A percentile compares a stretch with the other conserved stretches of the same genome.
Conservation (phyloP, 495 filamentous ascomycete genomes). For the Thozetella sp. region DNA sequence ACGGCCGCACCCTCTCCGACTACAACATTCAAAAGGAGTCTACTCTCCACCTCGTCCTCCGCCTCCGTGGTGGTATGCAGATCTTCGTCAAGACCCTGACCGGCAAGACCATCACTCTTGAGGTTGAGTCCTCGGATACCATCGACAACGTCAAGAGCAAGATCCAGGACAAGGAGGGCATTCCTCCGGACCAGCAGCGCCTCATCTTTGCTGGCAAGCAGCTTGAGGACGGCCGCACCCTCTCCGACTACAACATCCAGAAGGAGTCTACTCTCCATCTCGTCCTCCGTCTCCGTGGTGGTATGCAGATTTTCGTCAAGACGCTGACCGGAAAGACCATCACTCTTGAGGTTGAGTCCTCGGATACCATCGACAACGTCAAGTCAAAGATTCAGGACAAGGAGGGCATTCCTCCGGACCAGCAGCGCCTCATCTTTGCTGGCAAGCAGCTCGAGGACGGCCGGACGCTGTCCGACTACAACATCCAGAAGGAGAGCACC, state of each 20-base stretch:
- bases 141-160: conserved; percentile 96
- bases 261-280: conserved; percentile 98
- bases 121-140: conserved; percentile 88
- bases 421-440: conserved; percentile 89
- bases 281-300: conserved; percentile 95
- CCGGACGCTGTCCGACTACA: conserved; percentile 83
- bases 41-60: conserved; percentile 93
- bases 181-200: conserved; percentile 98
- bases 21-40: conserved; percentile 99
- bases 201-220: conserved; percentile 96
- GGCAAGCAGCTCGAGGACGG: conserved; percentile 92
- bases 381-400: conserved; percentile 94
- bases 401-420: conserved; percentile 88
- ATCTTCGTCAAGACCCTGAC: conserved; percentile 84
- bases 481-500: conserved; percentile 92
- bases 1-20: conserved; percentile 79
- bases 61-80: conserved; percentile 98
- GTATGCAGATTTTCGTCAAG: conserved; percentile 97
- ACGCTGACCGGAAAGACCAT: conserved; percentile 93
- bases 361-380: conserved; percentile 91
- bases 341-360: conserved; percentile 85
- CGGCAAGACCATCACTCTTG: conserved; percentile 91
- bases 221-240: conserved; percentile 79
- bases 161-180: conserved; percentile 99
- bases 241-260: conserved; percentile 98